Base-by-base conservation (phyloP, 1,139 yeast species). In the Candida glucosophila region DNA sequence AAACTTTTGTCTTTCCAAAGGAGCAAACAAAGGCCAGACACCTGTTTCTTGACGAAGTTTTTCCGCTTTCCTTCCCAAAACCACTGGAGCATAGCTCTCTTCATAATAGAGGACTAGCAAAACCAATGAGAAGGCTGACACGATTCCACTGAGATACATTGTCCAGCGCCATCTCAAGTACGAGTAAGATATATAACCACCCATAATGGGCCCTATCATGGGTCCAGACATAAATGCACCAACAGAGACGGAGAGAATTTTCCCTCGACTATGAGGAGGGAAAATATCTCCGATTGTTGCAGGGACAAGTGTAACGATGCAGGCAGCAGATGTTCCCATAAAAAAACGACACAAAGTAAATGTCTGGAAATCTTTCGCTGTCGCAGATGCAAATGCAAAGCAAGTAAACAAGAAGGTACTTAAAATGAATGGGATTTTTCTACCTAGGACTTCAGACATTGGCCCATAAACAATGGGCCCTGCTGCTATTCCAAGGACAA, bases 401-500 rank as follows among this genome's bases (percentile, higher is more conserved):
- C 72, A 43, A 14, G 67, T 55, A 43, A 68, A 73, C 2, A 78
- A 69, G 21, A 81, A 56, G 6, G 66, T 47, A 2, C 85, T 69
- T 2, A 70, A 33, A 1, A 77, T 32, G 23, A 78, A 38, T 8
- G 81, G 73, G 3, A 61, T 49, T 42, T 67, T 69, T 49, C 94
- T 69, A 26, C 95, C 94, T 39, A 65, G 76, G 25, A 78, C 44
- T 48, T 80, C 93, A 6, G 88, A 77, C 22, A 81, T 44, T 4
- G 93, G 94, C 12, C 90, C 93, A 75, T 82, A 81, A 20, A 79
- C 39, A 18, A 80, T 57, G 5, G 94, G 94, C 11, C 94, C 93
- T 0, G 78, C 65, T 1, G 92, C 93, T 48, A 80, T 81, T 12
- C 94, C 94, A 22, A 78, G 43, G 12, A 82, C 92, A 40, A 70